Evolutionary conservation across 495 filamentous ascomycete genomes (phyloP).

Genomic region (Mytilinidion resinicola): DNA sequence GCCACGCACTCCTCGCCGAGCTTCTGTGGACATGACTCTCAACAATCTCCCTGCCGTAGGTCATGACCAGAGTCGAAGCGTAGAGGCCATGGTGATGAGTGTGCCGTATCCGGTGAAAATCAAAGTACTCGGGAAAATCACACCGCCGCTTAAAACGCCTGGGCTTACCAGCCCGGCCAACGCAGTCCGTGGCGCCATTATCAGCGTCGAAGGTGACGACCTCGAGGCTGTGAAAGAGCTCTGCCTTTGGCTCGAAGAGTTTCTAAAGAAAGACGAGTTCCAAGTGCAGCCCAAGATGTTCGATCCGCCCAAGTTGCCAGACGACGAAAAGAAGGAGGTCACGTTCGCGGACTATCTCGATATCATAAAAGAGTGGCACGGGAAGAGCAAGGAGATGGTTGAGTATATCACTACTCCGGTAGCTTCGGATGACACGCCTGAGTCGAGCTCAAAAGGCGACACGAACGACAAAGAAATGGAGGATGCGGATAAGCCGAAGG

Average conservation of each 20-base stretch:
- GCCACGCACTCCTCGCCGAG: constrained; percentile 13
- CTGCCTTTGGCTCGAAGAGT: constrained; percentile 54
- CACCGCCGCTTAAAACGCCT: constrained; percentile 54
- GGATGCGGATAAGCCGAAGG: background rate
- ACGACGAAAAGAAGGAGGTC: constrained; percentile 31
- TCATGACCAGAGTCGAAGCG: constrained; percentile 34
- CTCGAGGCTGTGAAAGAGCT: constrained; percentile 47
- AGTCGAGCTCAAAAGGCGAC: background rate
- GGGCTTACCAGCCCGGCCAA: constrained; percentile 40
- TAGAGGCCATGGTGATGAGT: constrained; percentile 68
- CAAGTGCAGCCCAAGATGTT: constrained; percentile 52
- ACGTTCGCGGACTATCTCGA: constrained; percentile 53
- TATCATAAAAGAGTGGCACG: constrained; percentile 68
- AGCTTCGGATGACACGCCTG: background rate
- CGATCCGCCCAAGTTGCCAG: constrained; percentile 44
- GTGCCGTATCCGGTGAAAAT: constrained; percentile 66
- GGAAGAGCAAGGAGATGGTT: constrained; percentile 58
- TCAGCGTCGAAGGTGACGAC: constrained; percentile 75
- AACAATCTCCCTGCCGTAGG: constrained; percentile 3
- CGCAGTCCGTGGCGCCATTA: constrained; percentile 62
- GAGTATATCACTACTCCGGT: constrained; percentile 49
- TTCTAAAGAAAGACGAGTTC: constrained; percentile 46
- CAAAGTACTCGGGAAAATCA: constrained; percentile 59
- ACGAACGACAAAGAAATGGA: constrained; percentile 2
- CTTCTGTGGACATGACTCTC: constrained; percentile 18